Base-by-base conservation (phyloP, 257 asterid genomes). In the Forsythia suspensa region DNA sequence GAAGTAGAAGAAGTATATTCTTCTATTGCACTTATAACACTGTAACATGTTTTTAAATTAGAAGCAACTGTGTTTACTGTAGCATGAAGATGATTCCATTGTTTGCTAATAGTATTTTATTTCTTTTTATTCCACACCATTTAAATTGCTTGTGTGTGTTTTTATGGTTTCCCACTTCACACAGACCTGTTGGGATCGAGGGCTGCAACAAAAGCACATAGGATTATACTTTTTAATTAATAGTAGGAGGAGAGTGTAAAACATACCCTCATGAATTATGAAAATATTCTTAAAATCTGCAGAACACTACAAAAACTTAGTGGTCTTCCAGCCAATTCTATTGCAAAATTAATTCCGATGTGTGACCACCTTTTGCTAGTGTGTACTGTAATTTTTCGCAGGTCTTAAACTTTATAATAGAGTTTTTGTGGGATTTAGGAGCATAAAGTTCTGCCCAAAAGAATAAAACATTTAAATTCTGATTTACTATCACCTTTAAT, bases 1-100 rank as follows among this genome's bases (percentile, higher is more conserved):
- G 99, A 88, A 88, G 79, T 90, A 68, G 99, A 95, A 86, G 99
- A 95, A 77, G 99, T 95, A 88, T 71, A 76, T 48, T 82, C 82
- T 79, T 77, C 59, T 61, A 66, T 77, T 59, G 80, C 41, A 57
- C 55, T 42, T 36, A 55, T 73, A 29, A 69, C 16, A 48, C 39
- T 1, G 8, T 21, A 11, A 63, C 40, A 63, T 29, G 39, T 11
- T 1, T 29, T 36, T 63, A 63, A 3, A 24, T 57, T 29, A 29
- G 39, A 63, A 63, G 6, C 40, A 63, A 63, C 70, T 63, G 16
- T 24, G 40, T 63, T 63, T 11, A 63, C 29, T 29, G 16, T 18
- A 3, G 16, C 2, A 7, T 34, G 16, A 21, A 63, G 29, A 29
- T 39, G 0, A 4, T 63, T 29, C 3, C 8, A 29, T 29, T 34